Conservation (phyloP, 148 eudicot species). For the Drosera capensis region DNA sequence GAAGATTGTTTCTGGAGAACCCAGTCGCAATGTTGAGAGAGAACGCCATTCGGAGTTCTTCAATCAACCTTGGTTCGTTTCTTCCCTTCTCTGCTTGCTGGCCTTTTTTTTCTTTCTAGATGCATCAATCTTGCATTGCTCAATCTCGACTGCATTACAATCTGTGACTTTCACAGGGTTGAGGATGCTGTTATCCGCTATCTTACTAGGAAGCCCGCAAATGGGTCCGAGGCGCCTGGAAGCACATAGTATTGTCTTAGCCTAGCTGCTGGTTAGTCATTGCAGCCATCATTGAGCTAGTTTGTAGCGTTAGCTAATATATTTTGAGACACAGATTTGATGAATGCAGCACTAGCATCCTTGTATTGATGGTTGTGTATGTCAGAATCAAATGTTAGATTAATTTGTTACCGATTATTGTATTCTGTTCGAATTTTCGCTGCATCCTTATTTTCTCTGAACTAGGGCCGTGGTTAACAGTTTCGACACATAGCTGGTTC, state of each 20-base stretch:
- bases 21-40: slow-evolving; percentile 58
- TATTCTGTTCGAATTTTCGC: no score
- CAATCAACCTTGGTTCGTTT: slow-evolving; percentile 78
- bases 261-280: slow-evolving; percentile 2
- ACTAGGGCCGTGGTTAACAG: no score
- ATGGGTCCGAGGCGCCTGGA: slow-evolving; percentile 41
- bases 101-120: background rate
- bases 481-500: no score
- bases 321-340: background rate
- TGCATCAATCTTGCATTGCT: background rate
- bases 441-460: no score
- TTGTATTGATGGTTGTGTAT: no score
- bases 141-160: background rate
- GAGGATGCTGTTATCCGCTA: slow-evolving; percentile 96
- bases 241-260: slow-evolving; percentile 26
- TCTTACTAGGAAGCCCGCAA: slow-evolving; percentile 59
- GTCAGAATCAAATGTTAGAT: no score
- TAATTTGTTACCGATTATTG: no score
- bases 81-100: slow-evolving; percentile 2
- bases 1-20: slow-evolving; percentile 68
- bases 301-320: background rate
- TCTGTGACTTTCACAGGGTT: slow-evolving; percentile 33
- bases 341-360: background rate
- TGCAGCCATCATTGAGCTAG: background rate
- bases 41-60: slow-evolving; percentile 80